phyloP scores from a whole-genome alignment of 1,284 basidiomycete species.

The Trichosporon ovoides region DNA sequence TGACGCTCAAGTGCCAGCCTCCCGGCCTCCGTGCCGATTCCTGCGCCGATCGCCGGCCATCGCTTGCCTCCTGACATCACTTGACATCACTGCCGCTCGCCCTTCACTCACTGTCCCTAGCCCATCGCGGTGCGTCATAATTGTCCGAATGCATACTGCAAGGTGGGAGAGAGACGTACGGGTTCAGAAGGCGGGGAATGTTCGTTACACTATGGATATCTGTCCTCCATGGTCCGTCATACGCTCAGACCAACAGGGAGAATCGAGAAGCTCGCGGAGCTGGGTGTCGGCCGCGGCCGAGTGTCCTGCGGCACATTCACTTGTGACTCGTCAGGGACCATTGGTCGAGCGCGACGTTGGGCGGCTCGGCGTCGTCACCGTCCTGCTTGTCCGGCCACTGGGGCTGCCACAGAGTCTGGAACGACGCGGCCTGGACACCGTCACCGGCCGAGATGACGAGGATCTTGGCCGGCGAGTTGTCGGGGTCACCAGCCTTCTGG shows the following conservation, averaged over 20 bases:
- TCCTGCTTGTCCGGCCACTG: conserved; percentile 65
- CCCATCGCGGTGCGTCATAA: neutral
- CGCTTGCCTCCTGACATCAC: too few species aligned
- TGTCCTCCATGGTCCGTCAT: neutral
- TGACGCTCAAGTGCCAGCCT: too few species aligned
- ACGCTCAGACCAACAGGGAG: neutral
- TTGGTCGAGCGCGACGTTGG: conserved; percentile 57
- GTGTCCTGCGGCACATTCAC: neutral
- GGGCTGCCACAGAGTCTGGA: conserved; percentile 75
- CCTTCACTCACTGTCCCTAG: neutral
- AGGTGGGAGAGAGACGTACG: neutral
- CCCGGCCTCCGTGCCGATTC: too few species aligned
- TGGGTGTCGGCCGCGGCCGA: too few species aligned
- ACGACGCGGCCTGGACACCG: conserved; percentile 58
- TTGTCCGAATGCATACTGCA: conserved; percentile 2
- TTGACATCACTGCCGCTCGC: too few species aligned
- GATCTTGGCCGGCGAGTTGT: conserved; percentile 73
- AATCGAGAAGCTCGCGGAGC: neutral
- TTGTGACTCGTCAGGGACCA: conserved; percentile 71
- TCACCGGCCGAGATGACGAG: conserved; percentile 65
- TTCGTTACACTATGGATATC: conserved; percentile 3
- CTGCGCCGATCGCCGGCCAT: too few species aligned
- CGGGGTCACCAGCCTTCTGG: conserved; percentile 55
- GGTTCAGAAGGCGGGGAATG: neutral
- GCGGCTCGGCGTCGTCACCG: conserved; percentile 58